Base-by-base conservation (phyloP, 2,329 filamentous ascomycete species). In the Lasiodiplodia sp. region DNA sequence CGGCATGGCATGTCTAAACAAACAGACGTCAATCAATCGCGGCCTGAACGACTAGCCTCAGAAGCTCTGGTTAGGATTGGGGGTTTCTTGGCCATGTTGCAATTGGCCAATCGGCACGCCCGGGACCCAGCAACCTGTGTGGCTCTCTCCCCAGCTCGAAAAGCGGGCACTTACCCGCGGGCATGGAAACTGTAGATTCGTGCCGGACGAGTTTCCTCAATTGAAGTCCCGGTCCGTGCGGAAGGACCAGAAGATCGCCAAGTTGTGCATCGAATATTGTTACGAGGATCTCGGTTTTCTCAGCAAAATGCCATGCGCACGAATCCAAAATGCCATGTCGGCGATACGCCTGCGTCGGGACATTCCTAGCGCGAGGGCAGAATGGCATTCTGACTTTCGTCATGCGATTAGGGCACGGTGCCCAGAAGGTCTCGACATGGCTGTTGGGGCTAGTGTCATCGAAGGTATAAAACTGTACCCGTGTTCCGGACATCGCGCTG, bases 261-360 rank as follows among this genome's bases (percentile, higher is more conserved):
- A 63, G 66, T 38, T 44, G 57, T 23, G 58, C 60, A 69, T 66
- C 52, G 51, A 52, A 69, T 3, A 25, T 66, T 65, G 58, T 38
- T 69, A 51, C 60, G 60, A 66, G 60, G 62, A 66, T 65, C 67
- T 69, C 60, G 66, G 12, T 69, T 69, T 69, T 60, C n/a, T 28
- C 25, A 31, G 23, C 52, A 65, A 52, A 69, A 66, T 56, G 38
- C 58, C 60, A 66, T 65, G 37, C 23, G 37, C 60, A 44, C 34
- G 49, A 69, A 28, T 49, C 53, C 60, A 37, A 56, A 58, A 66
- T 66, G 53, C 51, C 58, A 58, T 52, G 66, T 65, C 67, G 67
- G 23, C 62, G 60, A 69, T 65, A 38, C 47, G 44, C 47, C 16
- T 38, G 60, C 60, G 47, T 52, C 60, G 52, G 60, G 44, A 16